Percentiles rank a stretch among this genome's conserved stretches.
Conservation (phyloP, 139 green algal genomes). For the Chlamydomonas sphaeroides region DNA sequence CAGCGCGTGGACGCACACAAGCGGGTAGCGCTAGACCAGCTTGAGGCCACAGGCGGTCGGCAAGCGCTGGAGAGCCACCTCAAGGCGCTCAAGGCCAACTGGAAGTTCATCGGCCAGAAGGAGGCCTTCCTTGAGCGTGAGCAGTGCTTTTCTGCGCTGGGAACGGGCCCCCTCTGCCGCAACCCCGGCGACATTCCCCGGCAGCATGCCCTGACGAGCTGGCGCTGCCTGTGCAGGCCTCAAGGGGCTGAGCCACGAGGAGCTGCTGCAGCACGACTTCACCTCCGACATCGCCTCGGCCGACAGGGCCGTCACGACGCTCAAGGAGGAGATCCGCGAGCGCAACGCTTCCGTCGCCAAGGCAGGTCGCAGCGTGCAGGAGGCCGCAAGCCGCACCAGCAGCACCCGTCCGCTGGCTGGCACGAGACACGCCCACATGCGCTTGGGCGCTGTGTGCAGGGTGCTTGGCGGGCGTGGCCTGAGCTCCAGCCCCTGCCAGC, state of each 20-base stretch:
- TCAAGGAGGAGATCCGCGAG: conserved; percentile 26
- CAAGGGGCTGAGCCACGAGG: not conserved
- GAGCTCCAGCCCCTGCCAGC: too few relatives aligned
- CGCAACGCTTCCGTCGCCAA: conserved; percentile 8
- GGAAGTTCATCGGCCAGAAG: conserved; percentile 28
- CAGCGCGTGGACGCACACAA: not conserved
- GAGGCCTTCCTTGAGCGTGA: conserved; percentile 37
- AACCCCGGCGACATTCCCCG: too few relatives aligned
- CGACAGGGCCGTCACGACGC: not conserved
- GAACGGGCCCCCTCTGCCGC: too few relatives aligned
- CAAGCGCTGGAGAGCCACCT: conserved; percentile 21
- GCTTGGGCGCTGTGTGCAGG: too few relatives aligned
- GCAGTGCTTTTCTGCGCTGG: too few relatives aligned
- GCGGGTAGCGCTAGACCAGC: not conserved
- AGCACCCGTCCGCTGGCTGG: too few relatives aligned
- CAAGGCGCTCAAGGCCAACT: conserved; percentile 14
- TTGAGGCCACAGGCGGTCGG: conserved; percentile 6
- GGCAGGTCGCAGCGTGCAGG: too few relatives aligned
- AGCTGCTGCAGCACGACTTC: conserved; percentile 22
- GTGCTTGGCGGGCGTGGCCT: too few relatives aligned
- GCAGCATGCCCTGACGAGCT: too few relatives aligned
- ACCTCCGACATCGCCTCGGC: not conserved
- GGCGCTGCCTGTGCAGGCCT: too few relatives aligned
- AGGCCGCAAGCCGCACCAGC: too few relatives aligned
- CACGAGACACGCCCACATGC: too few relatives aligned